Percentiles rank a stretch among this genome's conserved stretches.
Evolutionary conservation across 164 flowering plant genomes (phyloP).

Genomic region (Nelumbo lutea): DNA sequence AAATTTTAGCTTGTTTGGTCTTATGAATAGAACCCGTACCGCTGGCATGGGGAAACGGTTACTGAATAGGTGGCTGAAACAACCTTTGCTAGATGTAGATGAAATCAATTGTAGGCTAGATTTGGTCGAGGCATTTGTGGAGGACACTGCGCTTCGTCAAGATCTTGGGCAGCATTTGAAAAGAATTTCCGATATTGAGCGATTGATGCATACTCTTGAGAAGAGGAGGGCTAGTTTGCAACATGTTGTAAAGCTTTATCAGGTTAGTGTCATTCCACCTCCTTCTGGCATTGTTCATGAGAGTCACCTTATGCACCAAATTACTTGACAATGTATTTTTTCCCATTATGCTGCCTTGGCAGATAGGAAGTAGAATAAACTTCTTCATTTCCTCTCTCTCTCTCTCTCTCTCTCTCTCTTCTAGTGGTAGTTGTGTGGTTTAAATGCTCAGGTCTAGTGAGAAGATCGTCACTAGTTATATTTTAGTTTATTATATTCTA

Average conservation of each 20-base stretch:
- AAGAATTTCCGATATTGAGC: conserved; percentile 84
- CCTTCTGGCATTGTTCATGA: background rate
- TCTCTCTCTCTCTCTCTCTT: too few species aligned
- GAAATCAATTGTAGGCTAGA: conserved; percentile 80
- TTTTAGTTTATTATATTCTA: background rate
- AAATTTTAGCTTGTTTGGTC: conserved; percentile 89
- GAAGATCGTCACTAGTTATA: too few species aligned
- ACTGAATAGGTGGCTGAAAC: conserved; percentile 94
- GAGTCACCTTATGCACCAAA: background rate
- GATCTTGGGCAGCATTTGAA: conserved; percentile 88
- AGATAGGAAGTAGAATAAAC: too few species aligned
- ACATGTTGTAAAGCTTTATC: conserved; percentile 89
- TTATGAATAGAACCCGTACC: conserved; percentile 96
- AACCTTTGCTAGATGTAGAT: conserved; percentile 75
- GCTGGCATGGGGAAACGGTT: conserved; percentile 97
- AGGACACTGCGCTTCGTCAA: conserved; percentile 86
- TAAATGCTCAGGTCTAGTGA: too few species aligned
- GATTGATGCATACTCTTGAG: conserved; percentile 61
- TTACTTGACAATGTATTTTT: background rate
- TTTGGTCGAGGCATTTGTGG: conserved; percentile 91
- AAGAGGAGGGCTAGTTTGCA: conserved; percentile 69
- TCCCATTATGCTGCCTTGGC: too few species aligned
- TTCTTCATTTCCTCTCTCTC: too few species aligned
- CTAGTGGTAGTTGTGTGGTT: too few species aligned
- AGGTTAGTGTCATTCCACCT: conserved; percentile 38